These are phyloP conservation scores for Allium sativum DNA, from an alignment of 106 monocot species.

Conservation along the genomic window DNA sequence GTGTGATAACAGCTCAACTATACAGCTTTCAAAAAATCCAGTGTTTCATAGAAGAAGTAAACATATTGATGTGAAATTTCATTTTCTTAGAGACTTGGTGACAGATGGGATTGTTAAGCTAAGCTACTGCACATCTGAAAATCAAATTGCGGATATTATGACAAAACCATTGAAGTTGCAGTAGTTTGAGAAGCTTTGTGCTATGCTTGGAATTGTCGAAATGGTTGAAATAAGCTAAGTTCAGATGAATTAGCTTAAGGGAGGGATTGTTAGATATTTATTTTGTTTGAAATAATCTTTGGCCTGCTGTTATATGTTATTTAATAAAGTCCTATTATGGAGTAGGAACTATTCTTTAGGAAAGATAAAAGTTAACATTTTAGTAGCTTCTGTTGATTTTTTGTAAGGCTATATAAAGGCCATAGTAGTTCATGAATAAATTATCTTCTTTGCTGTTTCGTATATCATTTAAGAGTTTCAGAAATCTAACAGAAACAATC, in stretches of 20 bases:
- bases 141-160: constrained; percentile 3
- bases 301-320: too few relatives aligned
- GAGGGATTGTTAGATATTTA: constrained; percentile 1
- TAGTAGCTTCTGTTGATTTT: not conserved
- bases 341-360: too few relatives aligned
- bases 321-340: too few relatives aligned
- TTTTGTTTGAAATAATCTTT: not conserved
- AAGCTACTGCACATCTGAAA: not conserved
- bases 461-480: constrained; percentile 4
- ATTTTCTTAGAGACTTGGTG: constrained; percentile 2
- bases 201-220: not conserved
- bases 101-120: not conserved
- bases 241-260: constrained; percentile 1
- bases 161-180: constrained; percentile 4
- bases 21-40: constrained; percentile 4
- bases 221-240: not conserved
- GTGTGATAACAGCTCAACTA: constrained; percentile 9
- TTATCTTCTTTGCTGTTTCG: not conserved
- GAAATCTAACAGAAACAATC: too few relatives aligned
- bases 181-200: not conserved
- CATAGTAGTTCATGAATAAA: not conserved
- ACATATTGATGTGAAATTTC: constrained; percentile 6
- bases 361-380: too few relatives aligned
- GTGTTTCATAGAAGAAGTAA: constrained; percentile 3
- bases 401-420: not conserved